Base-by-base conservation (phyloP, 305 asterid genomes). In the Rubia balearica region DNA sequence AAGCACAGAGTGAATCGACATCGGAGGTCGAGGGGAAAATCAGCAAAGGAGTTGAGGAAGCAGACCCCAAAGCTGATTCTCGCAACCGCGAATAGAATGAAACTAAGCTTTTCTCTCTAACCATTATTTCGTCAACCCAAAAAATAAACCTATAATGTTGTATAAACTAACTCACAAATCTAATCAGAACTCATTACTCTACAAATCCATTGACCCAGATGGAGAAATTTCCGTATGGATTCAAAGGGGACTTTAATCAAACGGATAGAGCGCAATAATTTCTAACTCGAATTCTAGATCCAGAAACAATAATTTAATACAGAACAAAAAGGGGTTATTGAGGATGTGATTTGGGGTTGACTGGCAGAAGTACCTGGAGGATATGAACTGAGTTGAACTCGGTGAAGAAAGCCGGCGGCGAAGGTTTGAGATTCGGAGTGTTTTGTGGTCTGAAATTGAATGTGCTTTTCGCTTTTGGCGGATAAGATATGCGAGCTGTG, bases 21-120 rank as follows among this genome's bases (percentile, higher is more conserved):
- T 95, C 97, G 9, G 97, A 95, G 40, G 94, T 87, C 8, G 98
- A 95, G 33, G 99, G 98, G 65, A 95, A 95, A 74, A 95, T 89
- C 24, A 95, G 76, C 80, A 90, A 75, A 33, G 98, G 96, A 30
- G 86, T 77, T 19, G 83, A 75, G 8, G 91, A 74, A 77, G 96
- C 79, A 55, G 97, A 91, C 45, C 87, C 85, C 42, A 84, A 51
- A 12, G 96, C 98, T 0, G 98, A 91, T 72, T 81, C 82, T 19
- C 86, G 85, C 40, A 94, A 75, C 68, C 87, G 84, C 8, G 77
- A 24, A 71, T 94, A 94, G 71, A 94, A 94, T 30, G 92, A 85
- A 60, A 83, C 93, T 55, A 88, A 76, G 61, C 84, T 88, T 64
- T 80, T 86, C 88, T 94, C 96, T 73, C 99, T 85, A 69, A 91